These are phyloP conservation scores for Dioszegia hungarica DNA, from an alignment of 768 basidiomycete species.

Conservation along the genomic window DNA sequence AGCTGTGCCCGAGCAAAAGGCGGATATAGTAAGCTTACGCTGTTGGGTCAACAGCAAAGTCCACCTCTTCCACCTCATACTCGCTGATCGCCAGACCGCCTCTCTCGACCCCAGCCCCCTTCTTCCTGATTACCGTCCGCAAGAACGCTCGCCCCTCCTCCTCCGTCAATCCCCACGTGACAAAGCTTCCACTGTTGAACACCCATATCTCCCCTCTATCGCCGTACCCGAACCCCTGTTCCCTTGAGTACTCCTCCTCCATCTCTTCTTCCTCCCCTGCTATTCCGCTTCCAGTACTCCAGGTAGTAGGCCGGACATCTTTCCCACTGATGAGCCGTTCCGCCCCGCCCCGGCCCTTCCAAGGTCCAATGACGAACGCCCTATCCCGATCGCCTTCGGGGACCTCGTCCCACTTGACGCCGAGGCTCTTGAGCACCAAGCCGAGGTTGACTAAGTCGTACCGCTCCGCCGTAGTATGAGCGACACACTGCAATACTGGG, in stretches of 20 bases:
- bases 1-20: background rate
- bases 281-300: background rate
- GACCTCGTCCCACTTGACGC: slow-evolving; percentile 43
- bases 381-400: slow-evolving; percentile 43
- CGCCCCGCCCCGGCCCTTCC: slow-evolving; percentile 40
- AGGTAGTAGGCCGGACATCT: slow-evolving; percentile 18
- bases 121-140: slow-evolving; percentile 57
- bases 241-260: slow-evolving; percentile 50
- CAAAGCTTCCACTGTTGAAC: slow-evolving; percentile 80
- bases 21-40: slow-evolving; percentile 57
- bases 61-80: slow-evolving; percentile 70
- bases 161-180: slow-evolving; percentile 83
- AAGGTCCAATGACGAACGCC: slow-evolving; percentile 42
- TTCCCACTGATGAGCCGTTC: slow-evolving; percentile 31
- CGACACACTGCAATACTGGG: slow-evolving; percentile 72
- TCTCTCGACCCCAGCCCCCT: slow-evolving; percentile 59
- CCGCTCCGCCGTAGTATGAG: slow-evolving; percentile 78
- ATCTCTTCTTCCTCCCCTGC: slow-evolving; percentile 54
- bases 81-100: slow-evolving; percentile 64
- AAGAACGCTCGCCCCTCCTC: slow-evolving; percentile 67
- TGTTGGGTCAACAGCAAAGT: slow-evolving; percentile 83
- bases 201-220: slow-evolving; percentile 73
- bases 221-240: slow-evolving; percentile 41
- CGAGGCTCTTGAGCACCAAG: slow-evolving; percentile 28
- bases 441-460: slow-evolving; percentile 64